phyloP scores from a whole-genome alignment of 805 yeast genomes.

The Aciculoconidium aculeatum region DNA sequence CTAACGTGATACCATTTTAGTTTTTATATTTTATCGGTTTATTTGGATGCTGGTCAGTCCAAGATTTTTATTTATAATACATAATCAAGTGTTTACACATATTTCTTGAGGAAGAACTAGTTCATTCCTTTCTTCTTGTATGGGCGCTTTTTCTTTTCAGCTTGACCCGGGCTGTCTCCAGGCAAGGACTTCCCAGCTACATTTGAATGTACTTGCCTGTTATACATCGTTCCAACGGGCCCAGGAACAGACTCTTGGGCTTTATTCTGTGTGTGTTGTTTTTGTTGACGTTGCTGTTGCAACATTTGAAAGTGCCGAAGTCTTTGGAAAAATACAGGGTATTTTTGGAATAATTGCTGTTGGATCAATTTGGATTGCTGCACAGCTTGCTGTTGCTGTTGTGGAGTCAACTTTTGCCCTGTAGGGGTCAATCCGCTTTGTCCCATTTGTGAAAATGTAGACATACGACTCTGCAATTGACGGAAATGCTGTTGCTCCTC shows the following conservation, averaged over 20 bases:
- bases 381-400: slow-evolving; percentile 40
- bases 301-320: slow-evolving; percentile 21
- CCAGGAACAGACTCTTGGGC: slow-evolving; percentile 2
- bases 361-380: slow-evolving; percentile 33
- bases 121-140: slow-evolving; percentile 10
- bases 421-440: slow-evolving; percentile 40
- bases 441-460: slow-evolving; percentile 37
- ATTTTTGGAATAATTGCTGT: slow-evolving; percentile 22
- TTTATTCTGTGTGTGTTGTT: slow-evolving; percentile 10
- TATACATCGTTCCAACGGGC: background rate
- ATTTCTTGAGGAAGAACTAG: no score
- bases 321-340: slow-evolving; percentile 22
- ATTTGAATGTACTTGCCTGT: slow-evolving; percentile 3
- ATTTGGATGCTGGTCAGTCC: no score
- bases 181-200: slow-evolving; percentile 5
- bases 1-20: no score
- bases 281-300: slow-evolving; percentile 19
- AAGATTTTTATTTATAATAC: no score
- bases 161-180: slow-evolving; percentile 1
- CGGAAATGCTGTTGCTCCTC: slow-evolving; percentile 38
- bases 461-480: slow-evolving; percentile 35
- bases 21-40: no score
- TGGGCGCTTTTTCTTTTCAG: slow-evolving; percentile 8
- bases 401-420: slow-evolving; percentile 34
- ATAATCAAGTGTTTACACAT: no score